Base-by-base conservation (phyloP, 2,329 filamentous ascomycete species). In the Colletotrichum cuscutae region DNA sequence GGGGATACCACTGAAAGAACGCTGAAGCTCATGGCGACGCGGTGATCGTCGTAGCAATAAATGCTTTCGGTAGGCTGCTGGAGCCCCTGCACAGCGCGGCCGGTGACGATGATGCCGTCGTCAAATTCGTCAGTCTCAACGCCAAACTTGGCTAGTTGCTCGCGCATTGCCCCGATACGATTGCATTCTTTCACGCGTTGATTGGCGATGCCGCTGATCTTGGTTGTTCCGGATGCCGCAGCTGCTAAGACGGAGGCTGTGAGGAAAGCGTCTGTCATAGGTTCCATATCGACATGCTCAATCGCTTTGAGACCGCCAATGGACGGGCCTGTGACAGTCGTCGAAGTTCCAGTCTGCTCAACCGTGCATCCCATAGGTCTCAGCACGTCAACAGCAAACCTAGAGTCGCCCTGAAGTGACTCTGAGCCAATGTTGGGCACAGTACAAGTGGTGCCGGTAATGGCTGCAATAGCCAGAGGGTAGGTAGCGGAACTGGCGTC, bases 161-260 rank as follows among this genome's bases (percentile, higher is more conserved):
- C 94, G 79, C 95, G 94, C 97, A 99, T 99, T 35, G 97, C 97
- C 75, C 91, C 89, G 76, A 99, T 99, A 46, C 97, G 93, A 81
- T 99, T 98, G 85, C 97, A 99, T 80, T 99, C 97, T 82, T 99
- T 99, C 72, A 98, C 96, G 77, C 97, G 91, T 82, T 99, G 97
- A 79, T 99, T 99, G 35, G 97, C 97, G 77, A 99, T 99, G 62
- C 97, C 97, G 19, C 92, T 93, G 76, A 99, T 98, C 68, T 90
- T 91, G 0, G 97, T 99, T 63, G 91, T 91, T 2, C 94, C 94
- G 15, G 89, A 91, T 11, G 96, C 95, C 56, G 98, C 94, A 46
- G 97, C 97, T 30, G 95, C 97, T 59, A 99, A 88, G 5, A 98
- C 95, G 1, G 95, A 97, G 22, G 97, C 97, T 5, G 95, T 98